A percentile compares a stretch with the other conserved stretches of the same genome.
Conservation (phyloP, 1,284 basidiomycete genomes). For the Ganoderma meredithae region DNA sequence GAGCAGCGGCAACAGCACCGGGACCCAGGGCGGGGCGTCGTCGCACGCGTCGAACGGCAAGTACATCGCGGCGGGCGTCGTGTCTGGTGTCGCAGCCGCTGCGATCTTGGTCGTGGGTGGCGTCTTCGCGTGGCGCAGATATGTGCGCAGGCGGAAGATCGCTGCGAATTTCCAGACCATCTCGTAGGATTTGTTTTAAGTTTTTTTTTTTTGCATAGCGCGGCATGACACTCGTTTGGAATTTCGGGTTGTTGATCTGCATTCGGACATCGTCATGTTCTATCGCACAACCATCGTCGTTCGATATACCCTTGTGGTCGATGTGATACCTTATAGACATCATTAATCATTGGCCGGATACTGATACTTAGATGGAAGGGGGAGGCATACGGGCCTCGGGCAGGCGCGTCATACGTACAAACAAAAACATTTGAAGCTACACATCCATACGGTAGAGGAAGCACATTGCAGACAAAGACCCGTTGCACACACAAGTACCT, state of each 20-base stretch:
- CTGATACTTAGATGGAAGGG: not conserved
- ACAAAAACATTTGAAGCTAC: not conserved
- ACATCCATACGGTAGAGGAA: not conserved
- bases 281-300: not conserved
- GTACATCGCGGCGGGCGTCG: conserved; percentile 18
- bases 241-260: not conserved
- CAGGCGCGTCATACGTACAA: not conserved
- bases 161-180: not conserved
- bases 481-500: not conserved
- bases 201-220: not conserved
- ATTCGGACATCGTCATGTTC: not conserved
- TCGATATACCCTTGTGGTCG: conserved; percentile 1
- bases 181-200: not conserved
- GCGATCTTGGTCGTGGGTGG: not conserved
- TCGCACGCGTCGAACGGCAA: not conserved
- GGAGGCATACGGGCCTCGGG: no score
- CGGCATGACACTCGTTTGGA: not conserved
- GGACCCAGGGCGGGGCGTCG: not conserved
- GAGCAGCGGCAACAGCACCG: not conserved
- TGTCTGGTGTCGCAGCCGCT: conserved; percentile 12
- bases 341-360: not conserved
- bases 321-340: not conserved
- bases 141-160: not conserved
- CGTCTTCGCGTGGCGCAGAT: not conserved
- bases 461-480: not conserved